These are phyloP conservation scores for Nannizziopsis arthrosporioides DNA, from an alignment of 2,329 filamentous ascomycete genomes.

Conservation along the genomic window DNA sequence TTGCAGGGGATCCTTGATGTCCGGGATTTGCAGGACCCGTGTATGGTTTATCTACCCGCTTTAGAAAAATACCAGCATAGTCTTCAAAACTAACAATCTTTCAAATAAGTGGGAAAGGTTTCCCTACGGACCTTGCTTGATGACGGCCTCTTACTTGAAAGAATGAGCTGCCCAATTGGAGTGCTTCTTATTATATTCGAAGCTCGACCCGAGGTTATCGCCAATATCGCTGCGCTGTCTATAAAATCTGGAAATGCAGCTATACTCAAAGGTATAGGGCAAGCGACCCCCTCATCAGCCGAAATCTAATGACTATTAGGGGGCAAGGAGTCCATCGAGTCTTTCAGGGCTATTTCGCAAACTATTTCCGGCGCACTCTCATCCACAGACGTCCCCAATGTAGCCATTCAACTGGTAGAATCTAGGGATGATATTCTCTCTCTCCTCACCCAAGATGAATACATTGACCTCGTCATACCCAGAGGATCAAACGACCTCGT, in stretches of 20 bases:
- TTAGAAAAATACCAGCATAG: neutral
- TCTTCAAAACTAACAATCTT: neutral
- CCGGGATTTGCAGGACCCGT: constrained; percentile 67
- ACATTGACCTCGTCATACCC: constrained; percentile 92
- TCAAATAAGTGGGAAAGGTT: constrained; percentile 59
- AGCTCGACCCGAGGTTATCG: constrained; percentile 92
- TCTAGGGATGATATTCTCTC: constrained; percentile 82
- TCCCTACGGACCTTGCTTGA: constrained; percentile 77
- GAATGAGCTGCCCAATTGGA: constrained; percentile 87
- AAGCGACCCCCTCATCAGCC: no score
- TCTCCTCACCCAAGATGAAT: constrained; percentile 70
- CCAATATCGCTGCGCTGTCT: constrained; percentile 89
- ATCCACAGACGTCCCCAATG: constrained; percentile 63
- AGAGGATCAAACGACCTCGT: constrained; percentile 84
- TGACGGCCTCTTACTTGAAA: constrained; percentile 71
- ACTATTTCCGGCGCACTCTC: constrained; percentile 71
- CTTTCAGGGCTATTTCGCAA: constrained; percentile 80
- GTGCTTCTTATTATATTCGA: constrained; percentile 98
- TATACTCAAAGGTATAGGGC: constrained; percentile 65
- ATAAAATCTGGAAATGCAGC: constrained; percentile 97
- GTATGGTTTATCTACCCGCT: constrained; percentile 41
- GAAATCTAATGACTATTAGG: constrained; percentile 35
- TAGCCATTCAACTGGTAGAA: constrained; percentile 84
- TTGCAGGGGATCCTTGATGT: constrained; percentile 88
- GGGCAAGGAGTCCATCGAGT: constrained; percentile 88